Percentiles rank a stretch among this genome's conserved stretches.
Conservation (phyloP, 352 stramenopile species). For the Phytopythium kandeliae region DNA sequence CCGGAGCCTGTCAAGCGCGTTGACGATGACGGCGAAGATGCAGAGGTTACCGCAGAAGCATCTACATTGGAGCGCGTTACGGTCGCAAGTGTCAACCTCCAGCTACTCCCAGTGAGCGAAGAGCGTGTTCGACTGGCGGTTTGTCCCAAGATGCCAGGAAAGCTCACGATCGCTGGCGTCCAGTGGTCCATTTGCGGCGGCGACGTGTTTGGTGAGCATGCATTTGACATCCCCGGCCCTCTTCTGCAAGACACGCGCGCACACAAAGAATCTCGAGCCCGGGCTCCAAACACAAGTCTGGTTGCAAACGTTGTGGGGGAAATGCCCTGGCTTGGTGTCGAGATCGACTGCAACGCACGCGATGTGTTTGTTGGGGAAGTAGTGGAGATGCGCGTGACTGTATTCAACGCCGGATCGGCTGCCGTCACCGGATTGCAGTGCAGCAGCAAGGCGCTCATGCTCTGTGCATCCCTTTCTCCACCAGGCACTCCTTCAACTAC, state of each 20-base stretch:
- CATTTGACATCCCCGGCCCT: constrained; percentile 75
- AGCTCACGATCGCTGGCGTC: constrained; percentile 58
- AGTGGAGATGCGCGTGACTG: constrained; percentile 38
- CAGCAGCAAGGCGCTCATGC: constrained; percentile 52
- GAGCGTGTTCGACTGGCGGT: constrained; percentile 65
- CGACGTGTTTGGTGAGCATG: constrained; percentile 74
- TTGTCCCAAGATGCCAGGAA: constrained; percentile 49
- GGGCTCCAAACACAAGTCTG: constrained; percentile 72
- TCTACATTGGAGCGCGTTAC: constrained; percentile 22
- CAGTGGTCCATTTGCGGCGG: constrained; percentile 82
- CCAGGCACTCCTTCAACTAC: constrained; percentile 1
- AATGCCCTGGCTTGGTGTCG: constrained; percentile 82
- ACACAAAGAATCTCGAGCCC: constrained; percentile 61
- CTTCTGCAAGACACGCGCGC: constrained; percentile 77
- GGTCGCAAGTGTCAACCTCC: constrained; percentile 67
- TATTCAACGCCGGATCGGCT: constrained; percentile 56
- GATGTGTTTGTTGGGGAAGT: constrained; percentile 63
- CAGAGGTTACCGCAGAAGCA: not conserved
- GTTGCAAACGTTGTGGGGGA: constrained; percentile 60
- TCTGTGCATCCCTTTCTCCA: constrained; percentile 34
- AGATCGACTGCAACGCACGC: constrained; percentile 32
- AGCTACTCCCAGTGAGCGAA: constrained; percentile 72
- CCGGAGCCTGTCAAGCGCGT: constrained; percentile 18
- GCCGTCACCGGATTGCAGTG: constrained; percentile 49
- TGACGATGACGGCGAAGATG: not conserved